Evolutionary conservation across 2,329 filamentous ascomycete species (phyloP).

Genomic region (Hansfordia pulvinata): DNA sequence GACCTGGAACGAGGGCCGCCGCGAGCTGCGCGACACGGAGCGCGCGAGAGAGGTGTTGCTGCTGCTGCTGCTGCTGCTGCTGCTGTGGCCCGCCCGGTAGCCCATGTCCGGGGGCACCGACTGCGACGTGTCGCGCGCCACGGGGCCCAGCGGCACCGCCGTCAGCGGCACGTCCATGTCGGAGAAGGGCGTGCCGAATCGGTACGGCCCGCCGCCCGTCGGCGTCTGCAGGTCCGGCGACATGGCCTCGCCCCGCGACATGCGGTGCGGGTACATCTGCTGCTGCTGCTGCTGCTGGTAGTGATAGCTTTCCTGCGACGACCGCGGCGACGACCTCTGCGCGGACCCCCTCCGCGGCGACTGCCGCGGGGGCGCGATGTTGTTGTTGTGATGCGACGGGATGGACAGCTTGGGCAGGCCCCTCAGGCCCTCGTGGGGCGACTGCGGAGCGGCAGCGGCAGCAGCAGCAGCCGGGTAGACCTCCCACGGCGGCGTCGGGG

Average conservation of each 20-base stretch:
- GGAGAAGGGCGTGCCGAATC: conserved; percentile 76
- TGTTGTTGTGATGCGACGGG: conserved; percentile 23
- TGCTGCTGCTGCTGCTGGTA: conserved; percentile 11
- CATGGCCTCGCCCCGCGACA: conserved; percentile 34
- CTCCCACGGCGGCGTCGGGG: conserved; percentile 58
- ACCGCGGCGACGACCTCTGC: conserved; percentile 6
- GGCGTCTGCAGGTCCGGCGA: conserved; percentile 46
- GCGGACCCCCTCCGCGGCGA: too few relatives aligned
- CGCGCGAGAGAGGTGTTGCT: too few relatives aligned
- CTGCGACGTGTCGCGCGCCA: conserved; percentile 69
- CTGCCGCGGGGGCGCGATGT: conserved; percentile 4
- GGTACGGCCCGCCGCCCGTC: conserved; percentile 52
- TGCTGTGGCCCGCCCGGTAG: conserved; percentile 39
- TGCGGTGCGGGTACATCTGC: conserved; percentile 34
- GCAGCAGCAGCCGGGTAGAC: conserved; percentile 35
- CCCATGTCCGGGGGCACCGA: conserved; percentile 92
- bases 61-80: too few relatives aligned
- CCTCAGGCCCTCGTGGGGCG: conserved; percentile 41
- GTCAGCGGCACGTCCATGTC: conserved; percentile 83
- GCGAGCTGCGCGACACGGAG: conserved; percentile 41
- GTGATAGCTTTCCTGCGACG: conserved; percentile 7
- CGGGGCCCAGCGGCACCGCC: conserved; percentile 53
- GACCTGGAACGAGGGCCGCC: conserved; percentile 54
- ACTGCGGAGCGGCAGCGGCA: too few relatives aligned
- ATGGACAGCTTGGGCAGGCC: conserved; percentile 50